Base-by-base conservation (phyloP, 1,284 basidiomycete genomes). In the Lignosus rhinocerotis region DNA sequence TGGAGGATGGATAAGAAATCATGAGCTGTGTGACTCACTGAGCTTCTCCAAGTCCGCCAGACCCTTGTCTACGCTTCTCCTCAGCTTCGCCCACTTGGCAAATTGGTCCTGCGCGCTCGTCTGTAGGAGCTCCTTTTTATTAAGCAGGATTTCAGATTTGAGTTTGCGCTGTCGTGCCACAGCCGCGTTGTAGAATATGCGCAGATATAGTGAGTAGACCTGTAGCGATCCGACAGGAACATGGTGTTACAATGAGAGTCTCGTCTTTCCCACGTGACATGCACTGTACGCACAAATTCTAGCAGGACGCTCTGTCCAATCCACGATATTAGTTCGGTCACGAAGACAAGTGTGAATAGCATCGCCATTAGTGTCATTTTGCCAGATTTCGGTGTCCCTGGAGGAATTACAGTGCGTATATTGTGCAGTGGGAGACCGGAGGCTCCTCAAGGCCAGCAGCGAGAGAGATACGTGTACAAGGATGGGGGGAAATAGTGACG, bases 61-160 rank as follows among this genome's bases (percentile, higher is more conserved):
- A 6, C 90, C 91, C 75, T 97, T 98, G 77, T 99, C 97, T 34
- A 98, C 87, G 65, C 85, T 92, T 63, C 97, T 77, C 68, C 92
- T 80, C 67, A 99, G 76, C 77, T 95, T 96, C 45, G 96, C 96
- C 97, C 97, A 99, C 76, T 95, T 98, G 16, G 96, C 93, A 73
- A 99, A 99, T 72, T 99, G 92, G 71, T 98, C 96, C 72, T 99
- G 96, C 12, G 94, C 92, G 67, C 92, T 94, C 32, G 96, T 99
- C 69, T 88, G 86, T 58, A 90, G 76, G 9, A 99, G 84, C 72
- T 98, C 92, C 39, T 91, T 84, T 77, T 96, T 96, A 51, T 86
- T 88, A 33, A 78, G 73, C 42, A 96, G 78, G 25, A 97, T 84
- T 61, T 92, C 88, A 21, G 82, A 77, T 73, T 94, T 93, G 62